Percentiles rank a stretch among this genome's conserved stretches.
phyloP scores from a whole-genome alignment of 176 grass and related monocot genomes.

The Pontederia paniculata region DNA sequence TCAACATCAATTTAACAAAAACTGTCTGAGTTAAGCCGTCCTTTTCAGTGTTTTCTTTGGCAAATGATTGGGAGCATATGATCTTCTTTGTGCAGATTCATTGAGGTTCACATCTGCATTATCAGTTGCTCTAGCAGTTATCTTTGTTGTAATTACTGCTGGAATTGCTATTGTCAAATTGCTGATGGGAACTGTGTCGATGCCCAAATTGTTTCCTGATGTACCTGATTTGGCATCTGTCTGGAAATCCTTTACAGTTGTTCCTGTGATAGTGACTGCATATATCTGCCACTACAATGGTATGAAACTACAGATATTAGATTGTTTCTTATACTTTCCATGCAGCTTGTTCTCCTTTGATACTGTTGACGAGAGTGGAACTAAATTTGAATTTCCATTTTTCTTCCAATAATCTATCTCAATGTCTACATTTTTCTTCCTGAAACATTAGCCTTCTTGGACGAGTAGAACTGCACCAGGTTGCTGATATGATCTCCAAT shows the following conservation, averaged over 20 bases:
- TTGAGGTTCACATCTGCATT: slow-evolving; percentile 79
- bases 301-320: slow-evolving; percentile 10
- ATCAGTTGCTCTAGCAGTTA: slow-evolving; percentile 76
- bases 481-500: not conserved
- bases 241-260: slow-evolving; percentile 82
- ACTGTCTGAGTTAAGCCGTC: no score
- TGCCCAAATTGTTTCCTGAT: slow-evolving; percentile 81
- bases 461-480: not conserved
- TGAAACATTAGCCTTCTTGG: no score
- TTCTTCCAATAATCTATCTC: no score
- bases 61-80: slow-evolving; percentile 7
- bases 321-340: not conserved
- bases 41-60: not conserved
- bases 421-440: no score
- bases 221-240: slow-evolving; percentile 65
- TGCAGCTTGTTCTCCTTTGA: no score
- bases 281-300: slow-evolving; percentile 94
- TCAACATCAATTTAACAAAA: no score
- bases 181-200: slow-evolving; percentile 53
- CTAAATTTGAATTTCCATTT: no score
- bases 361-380: no score
- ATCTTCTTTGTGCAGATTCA: slow-evolving; percentile 62
- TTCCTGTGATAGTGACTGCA: slow-evolving; percentile 85
- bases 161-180: slow-evolving; percentile 88
- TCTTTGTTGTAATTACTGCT: slow-evolving; percentile 83